A percentile compares a stretch with the other conserved stretches of the same genome.
phyloP scores from a whole-genome alignment of 148 eudicot species.

The Drosera capensis region DNA sequence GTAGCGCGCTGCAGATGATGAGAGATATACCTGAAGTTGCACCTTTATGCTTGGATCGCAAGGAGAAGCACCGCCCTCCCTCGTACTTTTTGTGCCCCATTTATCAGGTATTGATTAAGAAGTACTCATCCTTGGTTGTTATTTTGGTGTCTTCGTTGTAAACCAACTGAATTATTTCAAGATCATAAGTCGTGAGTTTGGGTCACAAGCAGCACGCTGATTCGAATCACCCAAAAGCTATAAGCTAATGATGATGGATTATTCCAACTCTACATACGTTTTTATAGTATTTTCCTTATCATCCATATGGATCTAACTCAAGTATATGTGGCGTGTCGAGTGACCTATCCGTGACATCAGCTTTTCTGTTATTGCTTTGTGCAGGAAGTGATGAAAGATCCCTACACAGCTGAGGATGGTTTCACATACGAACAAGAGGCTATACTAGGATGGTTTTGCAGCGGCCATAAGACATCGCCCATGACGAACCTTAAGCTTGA shows the following conservation, averaged over 20 bases:
- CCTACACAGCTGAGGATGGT: slow-evolving; percentile 79
- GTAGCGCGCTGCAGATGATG: slow-evolving; percentile 39
- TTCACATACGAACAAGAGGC: slow-evolving; percentile 82
- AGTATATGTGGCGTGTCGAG: no score
- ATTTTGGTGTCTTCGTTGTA: background rate
- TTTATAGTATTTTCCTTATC: no score
- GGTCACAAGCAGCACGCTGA: no score
- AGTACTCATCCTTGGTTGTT: background rate
- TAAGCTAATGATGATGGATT: no score
- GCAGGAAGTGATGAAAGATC: slow-evolving; percentile 82
- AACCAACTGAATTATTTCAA: background rate
- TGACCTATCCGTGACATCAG: no score
- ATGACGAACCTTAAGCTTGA: slow-evolving; percentile 79
- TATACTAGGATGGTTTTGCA: slow-evolving; percentile 64
- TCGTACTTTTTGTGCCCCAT: slow-evolving; percentile 83
- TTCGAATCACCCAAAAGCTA: no score
- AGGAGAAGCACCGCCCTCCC: slow-evolving; percentile 33
- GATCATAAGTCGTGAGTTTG: no score
- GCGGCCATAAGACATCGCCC: slow-evolving; percentile 71
- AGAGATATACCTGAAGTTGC: slow-evolving; percentile 16
- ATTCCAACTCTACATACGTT: no score
- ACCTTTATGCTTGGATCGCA: slow-evolving; percentile 18
- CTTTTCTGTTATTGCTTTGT: no score
- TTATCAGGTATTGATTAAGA: slow-evolving; percentile 33
- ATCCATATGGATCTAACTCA: no score